Evolutionary conservation across 2,329 filamentous ascomycete species (phyloP), one percentile per base, ranked within the genome.

Genomic region (Cytospora chrysosperma): DNA sequence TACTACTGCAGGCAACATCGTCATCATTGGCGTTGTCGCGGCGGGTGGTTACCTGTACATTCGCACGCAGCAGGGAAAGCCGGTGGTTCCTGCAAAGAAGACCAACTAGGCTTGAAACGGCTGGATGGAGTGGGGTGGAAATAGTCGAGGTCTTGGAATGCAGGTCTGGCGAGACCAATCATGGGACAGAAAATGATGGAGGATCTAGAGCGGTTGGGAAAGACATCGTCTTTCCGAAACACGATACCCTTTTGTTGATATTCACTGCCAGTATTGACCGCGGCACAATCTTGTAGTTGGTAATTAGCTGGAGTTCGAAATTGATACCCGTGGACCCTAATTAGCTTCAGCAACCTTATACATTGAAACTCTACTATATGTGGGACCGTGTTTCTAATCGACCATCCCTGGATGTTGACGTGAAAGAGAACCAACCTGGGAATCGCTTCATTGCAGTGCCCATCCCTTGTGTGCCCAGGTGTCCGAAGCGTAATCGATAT

Each of bases 21-120:
- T 75, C 17, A 67, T 77, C 32, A 66, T 78, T 47, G 75, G 73
- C 4, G 70, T 72, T 0, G 24, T 76, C 12, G 74, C 69, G 4
- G 74, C 71, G 6, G 70, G 63, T 19, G 66, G 61, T n/a, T 72
- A 76, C 52, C 70, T 70, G 4, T 78, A 74, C 53, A 67, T 75
- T 15, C 73, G 72, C 10, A 72, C 74, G 59, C 62, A 66, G 49
- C 64, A 65, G 40, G 66, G 66, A 1, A 66, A 62, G 54, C 67
- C 67, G 2, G 50, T 67, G 24, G 61, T 67, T 2, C 65, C 64
- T 30, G 60, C 60, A 1, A 68, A 68, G 49, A 68, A 68, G 65
- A 63, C 61, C 28, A 68, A 62, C 34, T 68, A 56, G n/a, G 19
- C 15, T 12, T 28, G 9, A 7, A 24, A 10, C 27, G 8, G 8